Conservation (phyloP, 1,284 basidiomycete species). For the Anthracocystis walkeri region DNA sequence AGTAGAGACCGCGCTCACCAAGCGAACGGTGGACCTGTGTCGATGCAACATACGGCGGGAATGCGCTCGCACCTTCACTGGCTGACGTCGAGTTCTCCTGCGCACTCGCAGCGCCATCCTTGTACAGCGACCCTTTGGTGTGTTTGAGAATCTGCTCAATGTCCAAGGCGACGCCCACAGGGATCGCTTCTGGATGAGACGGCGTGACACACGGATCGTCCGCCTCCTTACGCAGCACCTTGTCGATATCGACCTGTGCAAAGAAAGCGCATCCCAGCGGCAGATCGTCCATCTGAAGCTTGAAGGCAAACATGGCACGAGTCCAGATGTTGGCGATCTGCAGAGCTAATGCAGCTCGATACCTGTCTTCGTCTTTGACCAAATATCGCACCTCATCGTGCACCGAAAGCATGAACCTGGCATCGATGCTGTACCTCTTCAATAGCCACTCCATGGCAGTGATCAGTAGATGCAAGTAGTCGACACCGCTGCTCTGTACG, state of each 20-base stretch:
- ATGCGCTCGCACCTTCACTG: background rate
- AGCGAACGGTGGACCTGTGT: slow-evolving; percentile 61
- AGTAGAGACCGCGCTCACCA: slow-evolving; percentile 61
- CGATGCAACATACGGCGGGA: slow-evolving; percentile 53
- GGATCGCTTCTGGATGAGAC: slow-evolving; percentile 84
- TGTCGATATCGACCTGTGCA: slow-evolving; percentile 93
- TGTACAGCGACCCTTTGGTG: slow-evolving; percentile 59
- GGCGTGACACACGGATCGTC: slow-evolving; percentile 96
- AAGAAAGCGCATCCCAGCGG: slow-evolving; percentile 92
- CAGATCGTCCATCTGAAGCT: slow-evolving; percentile 92
- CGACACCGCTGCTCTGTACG: slow-evolving; percentile 97
- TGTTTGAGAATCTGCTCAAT: slow-evolving; percentile 77
- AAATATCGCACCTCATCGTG: slow-evolving; percentile 97
- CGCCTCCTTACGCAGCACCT: slow-evolving; percentile 92
- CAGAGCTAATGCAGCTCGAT: slow-evolving; percentile 89
- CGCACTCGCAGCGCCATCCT: slow-evolving; percentile 15
- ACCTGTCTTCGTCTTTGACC: slow-evolving; percentile 86
- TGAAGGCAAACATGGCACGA: slow-evolving; percentile 88
- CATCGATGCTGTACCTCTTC: slow-evolving; percentile 83
- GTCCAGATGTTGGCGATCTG: slow-evolving; percentile 98
- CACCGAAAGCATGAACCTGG: slow-evolving; percentile 94
- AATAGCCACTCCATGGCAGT: slow-evolving; percentile 93
- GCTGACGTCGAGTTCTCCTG: background rate
- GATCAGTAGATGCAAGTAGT: slow-evolving; percentile 96
- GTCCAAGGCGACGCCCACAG: slow-evolving; percentile 85